phyloP scores from a whole-genome alignment of 768 basidiomycete species.

The Serendipita sp. region DNA sequence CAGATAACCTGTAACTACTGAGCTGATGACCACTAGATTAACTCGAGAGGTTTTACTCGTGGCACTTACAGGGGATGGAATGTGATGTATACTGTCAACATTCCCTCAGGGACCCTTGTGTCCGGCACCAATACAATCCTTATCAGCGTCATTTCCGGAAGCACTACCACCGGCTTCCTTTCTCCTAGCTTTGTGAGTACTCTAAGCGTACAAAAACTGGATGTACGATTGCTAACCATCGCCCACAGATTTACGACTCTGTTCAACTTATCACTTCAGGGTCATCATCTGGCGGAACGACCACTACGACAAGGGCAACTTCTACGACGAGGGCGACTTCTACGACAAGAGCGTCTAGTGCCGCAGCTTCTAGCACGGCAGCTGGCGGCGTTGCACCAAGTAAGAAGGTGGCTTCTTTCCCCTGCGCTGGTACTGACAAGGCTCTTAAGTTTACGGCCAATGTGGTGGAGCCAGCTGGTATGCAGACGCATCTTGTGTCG shows the following conservation, averaged over 20 bases:
- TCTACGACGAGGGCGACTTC: background rate
- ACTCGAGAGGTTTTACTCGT: slow-evolving; percentile 23
- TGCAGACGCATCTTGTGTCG: background rate
- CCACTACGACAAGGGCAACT: background rate
- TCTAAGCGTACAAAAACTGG: slow-evolving; percentile 14
- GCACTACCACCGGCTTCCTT: slow-evolving; percentile 29
- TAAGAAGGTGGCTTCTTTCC: background rate
- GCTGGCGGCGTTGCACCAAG: background rate
- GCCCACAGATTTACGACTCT: background rate
- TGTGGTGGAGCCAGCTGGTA: background rate
- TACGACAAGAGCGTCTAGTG: background rate
- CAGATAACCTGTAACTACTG: background rate
- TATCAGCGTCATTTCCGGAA: slow-evolving; percentile 31
- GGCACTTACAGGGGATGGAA: slow-evolving; percentile 31
- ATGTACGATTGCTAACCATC: slow-evolving; percentile 11
- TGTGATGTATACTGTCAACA: background rate
- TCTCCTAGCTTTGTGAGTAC: slow-evolving; percentile 31
- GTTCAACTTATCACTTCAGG: background rate
- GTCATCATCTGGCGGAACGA: background rate
- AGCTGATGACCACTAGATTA: slow-evolving; percentile 21
- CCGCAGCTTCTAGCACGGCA: background rate
- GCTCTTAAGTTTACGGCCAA: background rate
- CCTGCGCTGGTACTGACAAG: background rate
- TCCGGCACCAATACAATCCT: slow-evolving; percentile 28
- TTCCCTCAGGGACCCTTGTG: slow-evolving; percentile 22